phyloP scores from a whole-genome alignment of 176 grass and related monocot genomes.

The Triticum monococcum region DNA sequence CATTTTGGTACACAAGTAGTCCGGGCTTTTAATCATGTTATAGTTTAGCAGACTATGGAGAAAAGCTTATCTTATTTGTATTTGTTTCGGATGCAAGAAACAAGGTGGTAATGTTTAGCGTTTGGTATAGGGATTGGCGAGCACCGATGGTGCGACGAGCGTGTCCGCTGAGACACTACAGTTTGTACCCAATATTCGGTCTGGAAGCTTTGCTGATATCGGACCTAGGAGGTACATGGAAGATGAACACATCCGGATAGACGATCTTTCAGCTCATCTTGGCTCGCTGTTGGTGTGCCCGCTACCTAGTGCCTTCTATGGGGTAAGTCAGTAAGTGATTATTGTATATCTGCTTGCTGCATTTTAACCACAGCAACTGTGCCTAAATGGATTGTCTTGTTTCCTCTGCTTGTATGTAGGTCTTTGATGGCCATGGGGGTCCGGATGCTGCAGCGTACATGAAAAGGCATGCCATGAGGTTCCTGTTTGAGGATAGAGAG shows the following conservation, averaged over 20 bases:
- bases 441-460: conserved; percentile 83
- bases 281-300: conserved; percentile 67
- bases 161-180: conserved; percentile 26
- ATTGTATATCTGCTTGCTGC: not conserved
- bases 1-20: not conserved
- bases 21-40: not conserved
- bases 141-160: conserved; percentile 21
- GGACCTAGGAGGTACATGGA: conserved; percentile 89
- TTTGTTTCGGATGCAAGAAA: not conserved
- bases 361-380: not conserved
- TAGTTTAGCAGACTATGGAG: not conserved
- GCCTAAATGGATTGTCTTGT: not conserved
- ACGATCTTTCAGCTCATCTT: conserved; percentile 81
- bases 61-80: not conserved
- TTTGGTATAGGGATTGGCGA: conserved; percentile 40
- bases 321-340: conserved; percentile 52
- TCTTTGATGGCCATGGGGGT: conserved; percentile 96
- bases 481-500: conserved; percentile 72
- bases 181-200: conserved; percentile 72
- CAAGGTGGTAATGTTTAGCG: not conserved
- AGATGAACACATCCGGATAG: conserved; percentile 93
- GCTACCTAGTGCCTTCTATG: conserved; percentile 87
- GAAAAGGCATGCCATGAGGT: conserved; percentile 78
- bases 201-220: conserved; percentile 86
- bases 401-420: conserved; percentile 37